Conservation (phyloP, 2,329 filamentous ascomycete species). For the Calonectria henricotiae region DNA sequence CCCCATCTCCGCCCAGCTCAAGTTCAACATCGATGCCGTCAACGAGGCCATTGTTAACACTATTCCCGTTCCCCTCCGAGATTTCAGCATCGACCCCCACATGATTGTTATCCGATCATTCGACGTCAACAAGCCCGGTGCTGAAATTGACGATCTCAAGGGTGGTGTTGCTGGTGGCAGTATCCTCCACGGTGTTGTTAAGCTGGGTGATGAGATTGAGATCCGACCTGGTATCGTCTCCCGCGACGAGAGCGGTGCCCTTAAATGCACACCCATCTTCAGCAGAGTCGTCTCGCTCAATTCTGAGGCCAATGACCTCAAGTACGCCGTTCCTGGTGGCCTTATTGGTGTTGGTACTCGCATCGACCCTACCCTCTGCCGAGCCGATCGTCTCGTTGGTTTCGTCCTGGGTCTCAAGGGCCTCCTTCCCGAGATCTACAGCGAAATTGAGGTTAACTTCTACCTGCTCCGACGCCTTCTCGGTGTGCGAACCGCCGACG, state of each 20-base stretch:
- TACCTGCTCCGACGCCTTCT: constrained; percentile 95
- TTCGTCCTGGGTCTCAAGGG: constrained; percentile 97
- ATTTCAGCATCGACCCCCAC: constrained; percentile 93
- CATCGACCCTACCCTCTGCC: constrained; percentile 97
- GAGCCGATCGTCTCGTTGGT: constrained; percentile 98
- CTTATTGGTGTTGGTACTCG: constrained; percentile 98
- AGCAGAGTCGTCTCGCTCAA: constrained; percentile 95
- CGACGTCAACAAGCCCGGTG: constrained; percentile 99
- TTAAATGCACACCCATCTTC: constrained; percentile 98
- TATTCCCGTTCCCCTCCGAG: constrained; percentile 91
- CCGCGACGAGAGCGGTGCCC: constrained; percentile 92
- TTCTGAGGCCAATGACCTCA: constrained; percentile 97
- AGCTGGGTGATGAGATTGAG: constrained; percentile 98
- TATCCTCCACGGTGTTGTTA: constrained; percentile 96
- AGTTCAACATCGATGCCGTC: constrained; percentile 99
- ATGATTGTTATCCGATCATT: constrained; percentile 99
- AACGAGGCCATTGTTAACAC: constrained; percentile 96
- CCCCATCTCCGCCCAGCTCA: constrained; percentile 96
- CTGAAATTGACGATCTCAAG: constrained; percentile 98
- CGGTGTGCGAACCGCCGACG: constrained; percentile 97
- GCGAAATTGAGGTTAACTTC: constrained; percentile 99
- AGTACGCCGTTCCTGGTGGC: constrained; percentile 97
- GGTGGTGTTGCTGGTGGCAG: constrained; percentile 98
- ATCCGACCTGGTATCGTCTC: constrained; percentile 99
- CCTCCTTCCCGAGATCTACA: constrained; percentile 95